These are phyloP conservation scores for Tardiomyces blankii DNA, from an alignment of 1,139 yeast species.

Conservation along the genomic window DNA sequence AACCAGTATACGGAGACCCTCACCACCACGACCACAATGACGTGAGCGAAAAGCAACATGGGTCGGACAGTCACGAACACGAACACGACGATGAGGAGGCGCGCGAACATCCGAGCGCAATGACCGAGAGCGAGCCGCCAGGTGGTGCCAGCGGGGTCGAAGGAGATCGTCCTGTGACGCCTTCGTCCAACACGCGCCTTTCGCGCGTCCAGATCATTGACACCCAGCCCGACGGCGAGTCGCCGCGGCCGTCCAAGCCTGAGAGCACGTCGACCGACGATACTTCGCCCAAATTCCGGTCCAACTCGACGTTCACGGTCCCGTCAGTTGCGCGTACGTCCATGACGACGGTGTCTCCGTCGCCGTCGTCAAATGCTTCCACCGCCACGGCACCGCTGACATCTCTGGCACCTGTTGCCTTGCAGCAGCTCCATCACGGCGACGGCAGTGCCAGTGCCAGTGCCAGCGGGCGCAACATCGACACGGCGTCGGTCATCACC, in stretches of 20 bases:
- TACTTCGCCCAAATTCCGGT: neutral
- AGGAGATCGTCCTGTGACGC: slow-evolving; percentile 21
- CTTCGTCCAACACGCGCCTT: slow-evolving; percentile 15
- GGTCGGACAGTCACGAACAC: too few species aligned
- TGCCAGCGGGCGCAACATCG: slow-evolving; percentile 6
- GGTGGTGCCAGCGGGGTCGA: neutral
- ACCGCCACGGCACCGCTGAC: slow-evolving; percentile 10
- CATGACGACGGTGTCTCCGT: slow-evolving; percentile 19
- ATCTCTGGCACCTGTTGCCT: neutral
- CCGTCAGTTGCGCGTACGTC: slow-evolving; percentile 21
- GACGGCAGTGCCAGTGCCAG: neutral
- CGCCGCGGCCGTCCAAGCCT: slow-evolving; percentile 12
- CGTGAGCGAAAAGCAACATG: too few species aligned
- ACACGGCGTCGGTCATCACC: slow-evolving; percentile 28
- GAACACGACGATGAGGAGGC: too few species aligned
- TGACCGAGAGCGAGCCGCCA: too few species aligned
- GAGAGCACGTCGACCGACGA: neutral
- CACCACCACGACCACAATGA: too few species aligned
- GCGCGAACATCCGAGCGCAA: too few species aligned
- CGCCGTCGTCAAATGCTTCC: slow-evolving; percentile 6
- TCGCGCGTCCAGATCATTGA: slow-evolving; percentile 16
- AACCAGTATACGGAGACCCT: too few species aligned
- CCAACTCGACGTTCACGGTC: slow-evolving; percentile 22
- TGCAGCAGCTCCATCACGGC: neutral
- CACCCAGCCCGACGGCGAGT: slow-evolving; percentile 6